Percentiles rank a stretch among this genome's conserved stretches.
Conservation (phyloP, 2,329 filamentous ascomycete species). For the Fusarium torulosum region DNA sequence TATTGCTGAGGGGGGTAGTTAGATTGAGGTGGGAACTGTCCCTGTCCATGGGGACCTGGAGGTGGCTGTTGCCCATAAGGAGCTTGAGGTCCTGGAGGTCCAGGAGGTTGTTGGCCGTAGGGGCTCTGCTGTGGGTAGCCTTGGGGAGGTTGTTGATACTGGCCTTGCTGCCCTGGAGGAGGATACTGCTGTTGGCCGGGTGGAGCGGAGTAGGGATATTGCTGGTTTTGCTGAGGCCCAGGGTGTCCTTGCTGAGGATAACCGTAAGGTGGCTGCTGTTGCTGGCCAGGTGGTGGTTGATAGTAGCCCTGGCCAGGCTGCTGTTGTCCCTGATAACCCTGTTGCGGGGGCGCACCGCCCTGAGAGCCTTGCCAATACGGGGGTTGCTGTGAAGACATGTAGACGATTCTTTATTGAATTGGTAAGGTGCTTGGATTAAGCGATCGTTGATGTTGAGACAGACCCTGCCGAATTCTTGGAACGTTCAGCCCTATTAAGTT, state of each 20-base stretch:
- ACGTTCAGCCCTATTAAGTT: conserved; percentile 6
- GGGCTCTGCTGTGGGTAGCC: conserved; percentile 18
- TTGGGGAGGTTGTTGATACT: conserved; percentile 10
- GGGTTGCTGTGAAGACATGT: conserved; percentile 34
- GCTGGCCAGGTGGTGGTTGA: conserved; percentile 29
- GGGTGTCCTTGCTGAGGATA: conserved; percentile 16
- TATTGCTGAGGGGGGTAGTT: conserved; percentile 35
- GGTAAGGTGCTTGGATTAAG: not conserved
- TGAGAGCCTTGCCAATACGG: conserved; percentile 39
- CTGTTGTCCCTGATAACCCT: conserved; percentile 28
- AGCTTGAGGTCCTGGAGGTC: conserved; percentile 23
- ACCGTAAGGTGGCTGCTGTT: conserved; percentile 29
- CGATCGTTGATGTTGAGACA: not conserved
- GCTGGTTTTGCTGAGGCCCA: conserved; percentile 24
- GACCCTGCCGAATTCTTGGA: not conserved
- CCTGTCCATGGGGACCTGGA: conserved; percentile 30
- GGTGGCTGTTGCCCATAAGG: conserved; percentile 29
- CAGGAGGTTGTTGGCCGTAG: conserved; percentile 34
- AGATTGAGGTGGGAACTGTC: conserved; percentile 22
- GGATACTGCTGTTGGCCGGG: conserved; percentile 23
- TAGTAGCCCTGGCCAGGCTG: conserved; percentile 25
- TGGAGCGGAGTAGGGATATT: conserved; percentile 17
- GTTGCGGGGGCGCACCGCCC: conserved; percentile 10
- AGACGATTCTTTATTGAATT: accelerated
- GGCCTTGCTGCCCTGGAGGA: conserved; percentile 2